Evolutionary conservation across 129 eudicot genomes (phyloP).

Genomic region (Artemisia tridentata): DNA sequence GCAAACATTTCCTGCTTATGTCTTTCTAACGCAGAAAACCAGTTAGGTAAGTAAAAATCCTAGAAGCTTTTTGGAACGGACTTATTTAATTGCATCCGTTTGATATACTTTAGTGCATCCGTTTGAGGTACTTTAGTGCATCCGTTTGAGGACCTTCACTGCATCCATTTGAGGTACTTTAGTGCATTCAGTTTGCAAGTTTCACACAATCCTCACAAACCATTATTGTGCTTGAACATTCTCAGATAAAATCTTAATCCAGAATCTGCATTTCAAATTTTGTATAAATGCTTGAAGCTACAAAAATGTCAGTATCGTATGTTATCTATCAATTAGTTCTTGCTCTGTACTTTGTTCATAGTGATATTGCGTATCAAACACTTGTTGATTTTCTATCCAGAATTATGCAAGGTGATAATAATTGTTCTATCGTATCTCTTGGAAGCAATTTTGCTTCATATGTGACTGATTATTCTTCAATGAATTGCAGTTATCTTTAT

Average conservation of each 20-base stretch:
- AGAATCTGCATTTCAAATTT: conserved; percentile 5
- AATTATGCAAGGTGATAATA: conserved; percentile 10
- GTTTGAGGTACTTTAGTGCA: too few species aligned
- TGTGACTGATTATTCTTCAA: conserved; percentile 16
- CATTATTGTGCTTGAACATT: neutral
- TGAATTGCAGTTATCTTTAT: conserved; percentile 69
- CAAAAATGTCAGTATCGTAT: neutral
- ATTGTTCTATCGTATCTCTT: neutral
- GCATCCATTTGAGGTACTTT: too few species aligned
- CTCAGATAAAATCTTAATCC: neutral
- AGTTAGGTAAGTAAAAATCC: too few species aligned
- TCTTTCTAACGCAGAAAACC: too few species aligned
- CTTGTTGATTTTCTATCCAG: neutral
- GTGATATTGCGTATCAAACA: conserved; percentile 12
- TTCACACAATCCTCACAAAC: neutral
- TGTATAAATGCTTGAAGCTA: neutral
- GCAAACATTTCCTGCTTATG: too few species aligned
- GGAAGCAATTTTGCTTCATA: conserved; percentile 16
- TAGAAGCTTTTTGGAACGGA: too few species aligned
- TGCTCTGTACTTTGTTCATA: conserved; percentile 8
- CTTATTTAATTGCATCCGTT: too few species aligned
- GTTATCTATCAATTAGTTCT: neutral
- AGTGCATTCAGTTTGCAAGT: too few species aligned
- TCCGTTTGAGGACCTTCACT: too few species aligned
- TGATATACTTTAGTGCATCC: too few species aligned